Evolutionary conservation across 2,329 filamentous ascomycete genomes (phyloP).

Genomic region (Bipolaris gigantea): DNA sequence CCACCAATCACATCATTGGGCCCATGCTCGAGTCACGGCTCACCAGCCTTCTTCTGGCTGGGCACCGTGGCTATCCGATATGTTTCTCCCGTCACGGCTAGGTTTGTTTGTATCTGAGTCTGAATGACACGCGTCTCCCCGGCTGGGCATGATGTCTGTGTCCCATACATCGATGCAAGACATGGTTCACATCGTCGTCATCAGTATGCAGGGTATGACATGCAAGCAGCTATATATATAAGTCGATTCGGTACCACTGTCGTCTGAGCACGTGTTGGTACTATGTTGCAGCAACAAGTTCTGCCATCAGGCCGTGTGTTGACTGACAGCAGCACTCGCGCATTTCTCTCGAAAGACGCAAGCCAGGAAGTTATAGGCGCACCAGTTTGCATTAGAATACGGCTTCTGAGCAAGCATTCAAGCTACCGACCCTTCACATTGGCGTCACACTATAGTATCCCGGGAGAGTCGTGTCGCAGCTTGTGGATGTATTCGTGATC

Average conservation of each 20-base stretch:
- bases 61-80: constrained; percentile 3
- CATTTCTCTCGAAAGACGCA: not conserved
- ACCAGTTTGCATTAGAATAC: constrained; percentile 1
- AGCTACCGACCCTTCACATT: not conserved
- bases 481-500: constrained; percentile 40
- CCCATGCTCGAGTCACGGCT: constrained; percentile 5
- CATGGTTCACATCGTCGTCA: not conserved
- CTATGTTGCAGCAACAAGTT: not conserved
- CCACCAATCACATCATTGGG: constrained; percentile 13
- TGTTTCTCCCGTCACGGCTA: not conserved
- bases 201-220: not conserved
- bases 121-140: not conserved
- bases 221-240: not conserved
- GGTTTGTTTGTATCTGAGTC: not conserved
- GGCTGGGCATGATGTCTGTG: not conserved
- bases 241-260: not conserved
- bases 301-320: not conserved
- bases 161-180: not conserved
- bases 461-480: constrained; percentile 19
- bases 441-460: constrained; percentile 6
- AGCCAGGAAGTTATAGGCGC: not conserved
- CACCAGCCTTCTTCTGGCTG: constrained; percentile 7
- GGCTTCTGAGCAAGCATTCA: not conserved
- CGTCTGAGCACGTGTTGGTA: not conserved
- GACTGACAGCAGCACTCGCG: not conserved